These are phyloP conservation scores for Lichenothelia convexa DNA, from an alignment of 495 filamentous ascomycete species.

Conservation along the genomic window DNA sequence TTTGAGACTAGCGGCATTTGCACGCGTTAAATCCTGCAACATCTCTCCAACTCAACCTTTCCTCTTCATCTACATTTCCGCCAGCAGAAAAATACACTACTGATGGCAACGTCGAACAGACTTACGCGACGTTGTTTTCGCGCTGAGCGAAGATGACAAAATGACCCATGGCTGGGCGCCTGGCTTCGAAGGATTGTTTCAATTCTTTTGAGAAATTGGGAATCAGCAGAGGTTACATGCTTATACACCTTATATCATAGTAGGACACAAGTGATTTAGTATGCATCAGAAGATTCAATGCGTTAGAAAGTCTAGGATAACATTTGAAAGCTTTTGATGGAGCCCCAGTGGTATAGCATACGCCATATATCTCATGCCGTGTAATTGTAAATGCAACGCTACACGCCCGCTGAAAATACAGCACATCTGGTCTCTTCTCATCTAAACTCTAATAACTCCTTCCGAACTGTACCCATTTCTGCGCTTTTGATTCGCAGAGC, in stretches of 20 bases:
- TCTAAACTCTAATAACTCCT: constrained; percentile 39
- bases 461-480: constrained; percentile 79
- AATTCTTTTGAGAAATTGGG: constrained; percentile 46
- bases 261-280: too few relatives aligned
- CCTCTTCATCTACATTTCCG: constrained; percentile 28
- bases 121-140: constrained; percentile 43
- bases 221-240: constrained; percentile 75
- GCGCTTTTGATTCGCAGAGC: constrained; percentile 50
- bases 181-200: constrained; percentile 50
- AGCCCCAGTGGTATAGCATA: too few relatives aligned
- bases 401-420: too few relatives aligned
- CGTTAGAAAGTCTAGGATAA: too few relatives aligned
- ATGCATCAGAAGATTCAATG: too few relatives aligned
- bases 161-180: constrained; percentile 63
- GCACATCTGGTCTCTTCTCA: too few relatives aligned
- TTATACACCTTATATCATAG: too few relatives aligned
- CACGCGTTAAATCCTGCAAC: constrained; percentile 20
- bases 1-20: constrained; percentile 8
- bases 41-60: constrained; percentile 16
- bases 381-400: too few relatives aligned
- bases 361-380: too few relatives aligned
- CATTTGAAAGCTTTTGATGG: too few relatives aligned
- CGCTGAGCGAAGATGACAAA: constrained; percentile 52
- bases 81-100: constrained; percentile 40
- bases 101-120: constrained; percentile 35